A percentile compares a stretch with the other conserved stretches of the same genome.
Evolutionary conservation across 352 stramenopile species (phyloP).

Genomic region (Globisporangium abappressorium): DNA sequence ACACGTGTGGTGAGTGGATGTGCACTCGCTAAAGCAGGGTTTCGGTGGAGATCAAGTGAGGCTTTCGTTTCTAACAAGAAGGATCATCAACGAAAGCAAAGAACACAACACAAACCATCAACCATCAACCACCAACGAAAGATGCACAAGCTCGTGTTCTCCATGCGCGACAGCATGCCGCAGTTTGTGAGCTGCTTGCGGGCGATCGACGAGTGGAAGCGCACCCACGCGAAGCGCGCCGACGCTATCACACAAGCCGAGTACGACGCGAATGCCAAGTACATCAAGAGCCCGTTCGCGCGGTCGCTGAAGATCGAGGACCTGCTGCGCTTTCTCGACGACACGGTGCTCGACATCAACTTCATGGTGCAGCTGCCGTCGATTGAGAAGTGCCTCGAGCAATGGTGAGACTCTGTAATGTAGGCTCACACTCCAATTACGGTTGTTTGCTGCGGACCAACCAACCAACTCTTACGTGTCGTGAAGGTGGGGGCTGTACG

Average conservation of each 20-base stretch:
- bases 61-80: neutral
- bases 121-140: neutral
- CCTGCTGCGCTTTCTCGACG: conserved; percentile 64
- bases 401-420: conserved; percentile 36
- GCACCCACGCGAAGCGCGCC: conserved; percentile 49
- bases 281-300: conserved; percentile 72
- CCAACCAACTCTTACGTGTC: neutral
- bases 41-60: too few relatives aligned
- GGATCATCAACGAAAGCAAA: neutral
- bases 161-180: conserved; percentile 76
- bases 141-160: conserved; percentile 54
- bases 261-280: conserved; percentile 67
- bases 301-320: conserved; percentile 62
- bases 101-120: neutral
- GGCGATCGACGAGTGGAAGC: conserved; percentile 70
- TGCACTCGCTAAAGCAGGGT: too few relatives aligned
- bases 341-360: conserved; percentile 75
- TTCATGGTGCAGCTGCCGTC: conserved; percentile 83
- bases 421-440: neutral
- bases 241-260: conserved; percentile 55
- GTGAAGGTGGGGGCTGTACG: conserved; percentile 48
- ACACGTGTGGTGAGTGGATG: too few relatives aligned
- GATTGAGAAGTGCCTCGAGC: conserved; percentile 74
- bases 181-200: conserved; percentile 75
- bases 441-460: neutral